These are phyloP conservation scores for Zopfochytrium polystomum DNA, from an alignment of 371 early-diverging fungal genomes.

Conservation along the genomic window DNA sequence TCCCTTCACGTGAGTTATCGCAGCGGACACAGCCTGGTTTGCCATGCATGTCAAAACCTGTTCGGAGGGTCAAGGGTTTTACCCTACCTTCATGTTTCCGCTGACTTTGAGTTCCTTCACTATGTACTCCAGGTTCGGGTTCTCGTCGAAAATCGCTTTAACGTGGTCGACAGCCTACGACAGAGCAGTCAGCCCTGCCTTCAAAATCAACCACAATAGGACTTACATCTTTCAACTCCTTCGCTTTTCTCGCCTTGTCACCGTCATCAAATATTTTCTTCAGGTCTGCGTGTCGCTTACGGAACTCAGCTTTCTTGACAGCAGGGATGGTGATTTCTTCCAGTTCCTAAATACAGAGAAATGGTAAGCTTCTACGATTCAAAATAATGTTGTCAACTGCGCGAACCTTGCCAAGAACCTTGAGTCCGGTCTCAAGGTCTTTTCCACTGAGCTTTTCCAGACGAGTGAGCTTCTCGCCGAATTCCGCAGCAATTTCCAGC, in stretches of 20 bases:
- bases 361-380: not conserved
- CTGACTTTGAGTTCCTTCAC: constrained; percentile 63
- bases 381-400: not conserved
- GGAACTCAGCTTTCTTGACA: constrained; percentile 73
- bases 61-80: not conserved
- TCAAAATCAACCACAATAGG: not conserved
- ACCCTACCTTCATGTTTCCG: constrained; percentile 43
- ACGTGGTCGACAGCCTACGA: constrained; percentile 67
- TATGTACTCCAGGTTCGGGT: constrained; percentile 61
- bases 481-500: constrained; percentile 62
- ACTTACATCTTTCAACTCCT: constrained; percentile 65
- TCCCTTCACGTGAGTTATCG: constrained; percentile 74
- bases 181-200: not conserved
- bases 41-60: not conserved
- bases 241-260: constrained; percentile 85
- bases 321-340: constrained; percentile 78
- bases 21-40: constrained; percentile 63
- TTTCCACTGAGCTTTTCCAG: constrained; percentile 55
- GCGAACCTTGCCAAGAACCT: constrained; percentile 63
- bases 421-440: constrained; percentile 75
- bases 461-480: constrained; percentile 57
- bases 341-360: constrained; percentile 53
- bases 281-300: constrained; percentile 63
- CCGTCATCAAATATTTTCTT: constrained; percentile 83
- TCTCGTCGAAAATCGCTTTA: constrained; percentile 69